A percentile compares a stretch with the other conserved stretches of the same genome.
These are phyloP conservation scores for Chaetomium sp. DNA, from an alignment of 2,329 filamentous ascomycete genomes.

Conservation along the genomic window DNA sequence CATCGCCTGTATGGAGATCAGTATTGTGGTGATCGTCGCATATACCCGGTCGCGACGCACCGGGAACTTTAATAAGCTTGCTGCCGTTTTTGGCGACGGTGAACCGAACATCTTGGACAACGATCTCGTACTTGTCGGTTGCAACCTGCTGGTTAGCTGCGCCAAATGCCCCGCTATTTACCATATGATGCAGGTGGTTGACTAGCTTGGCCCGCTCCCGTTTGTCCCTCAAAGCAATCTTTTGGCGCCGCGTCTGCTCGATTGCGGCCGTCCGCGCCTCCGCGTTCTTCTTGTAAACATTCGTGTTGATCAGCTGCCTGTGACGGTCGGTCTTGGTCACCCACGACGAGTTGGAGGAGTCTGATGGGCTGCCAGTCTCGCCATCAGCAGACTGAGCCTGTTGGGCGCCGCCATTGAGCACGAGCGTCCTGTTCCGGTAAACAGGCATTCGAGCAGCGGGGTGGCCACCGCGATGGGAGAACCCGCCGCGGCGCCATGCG, in stretches of 20 bases:
- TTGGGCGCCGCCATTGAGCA: conserved; percentile 47
- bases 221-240: conserved; percentile 46
- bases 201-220: conserved; percentile 54
- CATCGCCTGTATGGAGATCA: conserved; percentile 42
- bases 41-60: conserved; percentile 42
- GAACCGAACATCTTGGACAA: conserved; percentile 67
- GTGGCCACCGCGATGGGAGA: conserved; percentile 31
- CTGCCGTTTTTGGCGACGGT: conserved; percentile 68
- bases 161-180: conserved; percentile 19
- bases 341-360: conserved; percentile 46
- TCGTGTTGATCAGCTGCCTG: conserved; percentile 75
- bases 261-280: conserved; percentile 64
- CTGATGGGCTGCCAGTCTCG: conserved; percentile 28
- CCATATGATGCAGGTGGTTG: conserved; percentile 37
- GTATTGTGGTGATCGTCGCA: conserved; percentile 23
- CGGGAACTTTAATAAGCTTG: conserved; percentile 68
- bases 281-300: conserved; percentile 67
- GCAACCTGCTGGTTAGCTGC: conserved; percentile 28
- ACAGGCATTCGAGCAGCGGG: conserved; percentile 33
- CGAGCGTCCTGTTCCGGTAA: conserved; percentile 50
- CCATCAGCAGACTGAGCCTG: conserved; percentile 24
- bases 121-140: conserved; percentile 52
- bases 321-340: conserved; percentile 69
- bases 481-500: conserved; percentile 24
- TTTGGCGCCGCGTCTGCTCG: conserved; percentile 58